Evolutionary conservation across 1,284 basidiomycete species (phyloP).

Genomic region (Chondrostereum purpureum): DNA sequence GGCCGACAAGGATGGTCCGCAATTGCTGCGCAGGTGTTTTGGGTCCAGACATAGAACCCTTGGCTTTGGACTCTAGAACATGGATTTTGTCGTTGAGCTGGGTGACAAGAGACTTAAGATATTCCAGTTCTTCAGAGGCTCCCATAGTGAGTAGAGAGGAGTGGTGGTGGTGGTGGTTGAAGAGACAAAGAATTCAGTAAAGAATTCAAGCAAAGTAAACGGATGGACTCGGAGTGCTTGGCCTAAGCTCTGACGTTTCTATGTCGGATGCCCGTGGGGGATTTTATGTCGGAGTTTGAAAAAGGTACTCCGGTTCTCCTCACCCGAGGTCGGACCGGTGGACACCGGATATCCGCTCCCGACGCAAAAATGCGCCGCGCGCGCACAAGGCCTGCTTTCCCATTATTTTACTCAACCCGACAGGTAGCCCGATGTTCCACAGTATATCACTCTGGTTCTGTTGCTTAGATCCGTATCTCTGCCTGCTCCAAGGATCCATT

Average conservation of each 20-base stretch:
- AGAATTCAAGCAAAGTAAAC: neutral
- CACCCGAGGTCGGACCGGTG: too few relatives aligned
- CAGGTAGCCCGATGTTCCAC: too few relatives aligned
- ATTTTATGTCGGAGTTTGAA: neutral
- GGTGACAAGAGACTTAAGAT: slow-evolving; percentile 81
- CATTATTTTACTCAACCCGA: too few relatives aligned
- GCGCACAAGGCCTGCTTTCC: too few relatives aligned
- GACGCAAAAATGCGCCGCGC: too few relatives aligned
- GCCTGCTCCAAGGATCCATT: too few relatives aligned
- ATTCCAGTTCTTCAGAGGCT: slow-evolving; percentile 63
- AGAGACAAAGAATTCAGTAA: neutral
- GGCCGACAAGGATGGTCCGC: slow-evolving; percentile 89
- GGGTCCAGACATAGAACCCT: slow-evolving; percentile 29
- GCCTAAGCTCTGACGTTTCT: neutral
- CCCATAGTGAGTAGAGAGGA: neutral
- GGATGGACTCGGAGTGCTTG: neutral
- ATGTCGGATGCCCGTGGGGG: neutral
- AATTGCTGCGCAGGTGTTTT: slow-evolving; percentile 75
- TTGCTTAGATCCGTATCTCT: too few relatives aligned
- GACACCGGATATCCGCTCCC: too few relatives aligned
- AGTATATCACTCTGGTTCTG: too few relatives aligned
- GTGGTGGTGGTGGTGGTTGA: neutral
- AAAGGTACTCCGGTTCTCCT: too few relatives aligned
- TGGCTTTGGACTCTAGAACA: slow-evolving; percentile 60
- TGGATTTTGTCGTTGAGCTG: slow-evolving; percentile 81